Conservation (phyloP, 2,329 filamentous ascomycete species). For the Fusarium annulatum region DNA sequence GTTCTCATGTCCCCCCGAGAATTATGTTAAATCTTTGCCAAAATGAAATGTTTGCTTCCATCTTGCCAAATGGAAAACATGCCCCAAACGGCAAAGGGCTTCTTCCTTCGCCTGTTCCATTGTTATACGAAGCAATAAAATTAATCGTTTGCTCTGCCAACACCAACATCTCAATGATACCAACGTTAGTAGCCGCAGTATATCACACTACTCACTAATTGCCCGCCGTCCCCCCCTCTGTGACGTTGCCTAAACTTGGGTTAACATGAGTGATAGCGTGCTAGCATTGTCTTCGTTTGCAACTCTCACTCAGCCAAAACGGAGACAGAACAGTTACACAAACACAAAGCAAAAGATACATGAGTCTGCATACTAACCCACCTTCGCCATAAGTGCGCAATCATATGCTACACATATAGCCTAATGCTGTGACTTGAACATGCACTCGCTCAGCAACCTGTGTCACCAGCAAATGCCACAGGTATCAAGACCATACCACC, state of each 20-base stretch:
- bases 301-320: not conserved
- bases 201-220: no score
- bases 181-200: not conserved
- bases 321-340: not conserved
- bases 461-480: not conserved
- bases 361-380: not conserved
- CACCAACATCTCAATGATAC: not conserved
- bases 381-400: not conserved
- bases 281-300: not conserved
- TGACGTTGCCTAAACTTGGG: not conserved
- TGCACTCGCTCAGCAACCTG: not conserved
- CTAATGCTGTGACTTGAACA: not conserved
- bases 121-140: not conserved
- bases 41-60: no score
- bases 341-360: not conserved
- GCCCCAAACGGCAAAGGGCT: not conserved
- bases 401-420: not conserved
- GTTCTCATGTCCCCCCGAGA: not conserved
- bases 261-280: not conserved
- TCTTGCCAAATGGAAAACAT: fast-evolving
- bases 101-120: not conserved
- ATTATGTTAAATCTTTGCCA: fast-evolving
- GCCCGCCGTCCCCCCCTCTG: fast-evolving
- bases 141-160: not conserved
- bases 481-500: not conserved